Conservation (phyloP, 2,329 filamentous ascomycete species). For the Thielaviopsis populi region DNA sequence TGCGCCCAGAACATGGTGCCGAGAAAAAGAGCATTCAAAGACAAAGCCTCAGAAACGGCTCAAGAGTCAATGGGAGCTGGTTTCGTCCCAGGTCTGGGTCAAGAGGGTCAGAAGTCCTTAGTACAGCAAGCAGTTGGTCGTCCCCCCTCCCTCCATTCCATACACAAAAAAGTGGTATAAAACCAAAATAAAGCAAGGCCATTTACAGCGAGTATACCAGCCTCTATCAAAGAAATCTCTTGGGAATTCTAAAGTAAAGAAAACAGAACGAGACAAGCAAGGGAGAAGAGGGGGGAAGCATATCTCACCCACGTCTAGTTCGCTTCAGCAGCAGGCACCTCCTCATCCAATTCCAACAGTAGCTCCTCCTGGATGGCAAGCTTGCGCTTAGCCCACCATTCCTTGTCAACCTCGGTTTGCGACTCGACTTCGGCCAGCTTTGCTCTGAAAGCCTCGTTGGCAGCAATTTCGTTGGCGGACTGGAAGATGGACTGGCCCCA, state of each 20-base stretch:
- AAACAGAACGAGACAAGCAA: slow-evolving; percentile 49
- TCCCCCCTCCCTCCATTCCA: background rate
- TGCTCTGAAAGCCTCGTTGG: slow-evolving; percentile 63
- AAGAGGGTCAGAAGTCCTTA: background rate
- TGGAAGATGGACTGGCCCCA: slow-evolving; percentile 97
- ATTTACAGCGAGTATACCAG: background rate
- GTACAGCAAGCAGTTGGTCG: background rate
- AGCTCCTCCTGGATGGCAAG: slow-evolving; percentile 59
- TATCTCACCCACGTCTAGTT: slow-evolving; percentile 12
- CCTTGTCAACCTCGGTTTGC: slow-evolving; percentile 58
- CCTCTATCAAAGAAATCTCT: background rate
- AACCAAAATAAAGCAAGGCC: background rate
- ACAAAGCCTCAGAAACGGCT: background rate
- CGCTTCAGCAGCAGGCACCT: slow-evolving; percentile 29
- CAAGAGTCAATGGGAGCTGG: background rate
- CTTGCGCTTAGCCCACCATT: slow-evolving; percentile 84
- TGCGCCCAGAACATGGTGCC: background rate
- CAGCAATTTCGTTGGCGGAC: slow-evolving; percentile 86
- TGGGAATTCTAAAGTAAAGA: slow-evolving; percentile 5
- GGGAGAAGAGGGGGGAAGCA: slow-evolving; percentile 25
- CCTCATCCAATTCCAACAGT: slow-evolving; percentile 68
- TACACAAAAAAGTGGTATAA: background rate
- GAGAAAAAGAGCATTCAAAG: background rate
- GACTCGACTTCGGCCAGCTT: slow-evolving; percentile 60
- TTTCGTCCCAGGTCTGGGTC: background rate